These are phyloP conservation scores for Colletotrichum sojae DNA, from an alignment of 2,329 filamentous ascomycete genomes.

Conservation along the genomic window DNA sequence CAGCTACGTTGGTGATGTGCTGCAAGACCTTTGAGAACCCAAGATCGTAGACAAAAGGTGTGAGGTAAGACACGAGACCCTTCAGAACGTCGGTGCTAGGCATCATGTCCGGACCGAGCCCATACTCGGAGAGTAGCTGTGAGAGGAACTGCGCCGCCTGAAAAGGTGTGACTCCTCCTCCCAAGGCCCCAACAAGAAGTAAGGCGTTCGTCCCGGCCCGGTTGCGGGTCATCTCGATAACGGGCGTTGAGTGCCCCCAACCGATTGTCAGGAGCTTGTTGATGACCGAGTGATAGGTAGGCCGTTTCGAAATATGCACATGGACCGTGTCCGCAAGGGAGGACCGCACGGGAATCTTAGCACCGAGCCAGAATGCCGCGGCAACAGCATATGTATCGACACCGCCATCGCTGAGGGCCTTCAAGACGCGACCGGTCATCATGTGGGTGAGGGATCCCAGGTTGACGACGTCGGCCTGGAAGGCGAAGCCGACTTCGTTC, in stretches of 20 bases:
- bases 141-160: background rate
- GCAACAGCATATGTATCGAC: conserved; percentile 3
- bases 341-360: background rate
- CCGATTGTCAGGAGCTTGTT: background rate
- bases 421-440: background rate
- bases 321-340: background rate
- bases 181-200: background rate
- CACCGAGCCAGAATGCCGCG: background rate
- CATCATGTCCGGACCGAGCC: background rate
- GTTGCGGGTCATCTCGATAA: background rate
- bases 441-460: conserved; percentile 1
- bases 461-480: conserved; percentile 17
- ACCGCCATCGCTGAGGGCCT: conserved; percentile 17
- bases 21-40: conserved; percentile 14
- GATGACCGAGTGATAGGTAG: background rate
- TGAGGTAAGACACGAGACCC: background rate
- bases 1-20: background rate
- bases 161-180: fast-evolving
- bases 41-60: background rate
- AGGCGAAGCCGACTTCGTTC: conserved; percentile 9
- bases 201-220: conserved; percentile 8
- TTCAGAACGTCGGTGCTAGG: conserved; percentile 1
- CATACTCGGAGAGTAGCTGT: background rate
- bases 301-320: background rate
- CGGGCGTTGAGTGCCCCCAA: background rate